Evolutionary conservation across 129 eudicot species (phyloP), one percentile per base, ranked within the genome.

Genomic region (Glebionis coronaria): DNA sequence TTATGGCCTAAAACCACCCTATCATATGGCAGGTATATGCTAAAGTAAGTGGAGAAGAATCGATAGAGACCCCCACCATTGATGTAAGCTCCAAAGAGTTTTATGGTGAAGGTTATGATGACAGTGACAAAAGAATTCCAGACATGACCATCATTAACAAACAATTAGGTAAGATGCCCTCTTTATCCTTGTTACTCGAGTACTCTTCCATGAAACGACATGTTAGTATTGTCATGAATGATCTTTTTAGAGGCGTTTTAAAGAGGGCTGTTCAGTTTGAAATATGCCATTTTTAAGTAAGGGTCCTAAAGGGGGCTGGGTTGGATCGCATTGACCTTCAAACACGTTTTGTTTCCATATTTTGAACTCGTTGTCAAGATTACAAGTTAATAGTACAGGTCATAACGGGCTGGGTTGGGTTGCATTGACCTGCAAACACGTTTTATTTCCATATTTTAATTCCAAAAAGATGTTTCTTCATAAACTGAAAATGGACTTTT

Each of bases 121-220:
- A 91, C 76, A 91, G 97, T 80, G 97, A 91, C 83, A 91, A 91
- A 76, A 75, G 97, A 68, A 91, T 91, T 65, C 97, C 97, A 16
- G 97, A 91, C 76, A 91, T 91, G 97, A 85, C 97, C 75, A 91
- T 91, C 47, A 91, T 91, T 23, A 88, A 91, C 83, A 75, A 71
- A 74, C 97, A 88, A 73, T 84, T 91, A 66, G 97, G 97, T 91
- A 88, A 14, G 1, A 31, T 66, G 2, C 15, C 27, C 38, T 44
- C 13, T 57, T 57, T 70, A 70, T 57, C 9, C 18, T 57, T 57
- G 57, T 58, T 44, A 44, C 45, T 44, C 1, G 1, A 27, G 16
- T 65, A 1, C 0, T 5, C 25, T 42, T 14, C 25, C 64, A 20
- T 8, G 23, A 20, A 8, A 10, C 15, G 58, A 46, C 21, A 65